These are phyloP conservation scores for Friedmanniomyces simplex DNA, from an alignment of 495 filamentous ascomycete species.

Conservation along the genomic window DNA sequence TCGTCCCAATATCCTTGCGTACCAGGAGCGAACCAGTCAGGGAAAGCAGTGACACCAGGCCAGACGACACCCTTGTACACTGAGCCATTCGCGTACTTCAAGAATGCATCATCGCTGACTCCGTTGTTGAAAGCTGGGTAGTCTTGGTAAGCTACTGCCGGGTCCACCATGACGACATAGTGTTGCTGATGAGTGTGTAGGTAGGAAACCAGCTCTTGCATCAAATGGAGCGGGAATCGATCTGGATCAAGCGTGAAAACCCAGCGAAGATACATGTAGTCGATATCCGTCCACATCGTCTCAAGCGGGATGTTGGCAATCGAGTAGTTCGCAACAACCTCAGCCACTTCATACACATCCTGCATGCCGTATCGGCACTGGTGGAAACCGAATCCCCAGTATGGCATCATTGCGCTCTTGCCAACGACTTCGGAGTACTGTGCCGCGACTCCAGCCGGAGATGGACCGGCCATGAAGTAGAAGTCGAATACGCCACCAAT, in stretches of 20 bases:
- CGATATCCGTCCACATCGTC: conserved; percentile 32
- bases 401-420: conserved; percentile 57
- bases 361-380: conserved; percentile 69
- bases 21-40: conserved; percentile 67
- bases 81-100: conserved; percentile 52
- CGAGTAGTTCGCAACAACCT: conserved; percentile 71
- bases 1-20: conserved; percentile 62
- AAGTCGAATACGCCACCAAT: conserved; percentile 75
- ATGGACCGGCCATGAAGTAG: conserved; percentile 70
- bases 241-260: conserved; percentile 69
- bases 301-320: conserved; percentile 67
- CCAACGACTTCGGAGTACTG: conserved; percentile 67
- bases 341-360: conserved; percentile 68
- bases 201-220: conserved; percentile 58
- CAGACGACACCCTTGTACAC: conserved; percentile 74
- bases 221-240: conserved; percentile 54
- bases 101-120: conserved; percentile 49
- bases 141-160: conserved; percentile 59
- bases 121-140: conserved; percentile 59
- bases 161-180: conserved; percentile 78
- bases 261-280: conserved; percentile 34
- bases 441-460: conserved; percentile 56
- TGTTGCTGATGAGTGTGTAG: conserved; percentile 66
- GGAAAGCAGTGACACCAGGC: conserved; percentile 41
- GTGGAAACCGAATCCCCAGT: conserved; percentile 50